Base-by-base conservation (phyloP, 2,329 filamentous ascomycete genomes). In the Aspergillus sp. region DNA sequence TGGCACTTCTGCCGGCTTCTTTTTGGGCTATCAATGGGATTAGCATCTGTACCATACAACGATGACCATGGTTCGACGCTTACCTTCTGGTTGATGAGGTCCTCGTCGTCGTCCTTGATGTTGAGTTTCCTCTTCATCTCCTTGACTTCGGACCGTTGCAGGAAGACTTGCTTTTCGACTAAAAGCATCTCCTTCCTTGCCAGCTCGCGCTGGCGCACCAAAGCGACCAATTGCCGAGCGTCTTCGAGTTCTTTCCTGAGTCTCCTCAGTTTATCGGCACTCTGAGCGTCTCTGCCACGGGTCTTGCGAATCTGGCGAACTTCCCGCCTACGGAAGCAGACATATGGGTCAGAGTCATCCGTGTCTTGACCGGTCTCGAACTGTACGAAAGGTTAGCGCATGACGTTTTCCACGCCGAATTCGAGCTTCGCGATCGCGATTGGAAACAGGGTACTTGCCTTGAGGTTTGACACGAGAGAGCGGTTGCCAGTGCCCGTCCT, bases 301-400 rank as follows among this genome's bases (percentile, higher is more conserved):
- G 95, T 99, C 80, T 98, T 99, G 69, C 95, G 90, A 53, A 92
- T 94, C 75, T 96, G 92, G 59, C 95, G 89, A 51, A 96, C 91
- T 77, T 99, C 95, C 64, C 95, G 90, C 68, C 95, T 88, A 73
- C 95, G 87, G 85, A 99, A 99, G 78, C 95, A 99, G 70, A 99
- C 93, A 78, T 96, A 99, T 52, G 95, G 95, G 77, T 99, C 95
- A 69, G 91, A 87, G 73, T 99, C 95, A 75, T 99, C 95, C 62
- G 89, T 96, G 65, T 98, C 94, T 73, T 92, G 90, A 64, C 95
- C 92, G 51, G 89, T 96, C 80, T 99, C 95, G 66, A 96, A 95
- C 80, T 82, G 70, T 56, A 46, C 16, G 52, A 46, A 45, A 72
- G 69, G 56, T 53, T 51, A 49, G 9, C 20, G 10, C n/a, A 12